phyloP scores from a whole-genome alignment of 345 rosid genomes.

The Aegle marmelos region DNA sequence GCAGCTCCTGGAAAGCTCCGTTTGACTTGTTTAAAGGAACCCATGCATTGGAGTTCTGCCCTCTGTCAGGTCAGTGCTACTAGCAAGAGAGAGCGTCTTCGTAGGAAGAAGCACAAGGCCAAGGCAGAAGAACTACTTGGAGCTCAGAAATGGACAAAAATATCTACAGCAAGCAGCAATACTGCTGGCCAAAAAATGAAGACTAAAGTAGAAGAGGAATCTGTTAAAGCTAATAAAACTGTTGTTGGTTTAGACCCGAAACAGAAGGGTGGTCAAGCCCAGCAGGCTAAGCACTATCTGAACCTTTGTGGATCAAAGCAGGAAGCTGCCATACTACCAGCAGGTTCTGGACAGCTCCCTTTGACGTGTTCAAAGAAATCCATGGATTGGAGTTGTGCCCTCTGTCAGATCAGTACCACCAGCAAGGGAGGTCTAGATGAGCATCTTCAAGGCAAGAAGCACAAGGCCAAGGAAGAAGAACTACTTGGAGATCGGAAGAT shows the following conservation, averaged over 20 bases:
- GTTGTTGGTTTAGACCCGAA: too few relatives aligned
- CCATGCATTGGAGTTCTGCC: slow-evolving; percentile 46
- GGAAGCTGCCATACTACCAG: slow-evolving; percentile 7
- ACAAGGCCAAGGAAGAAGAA: too few relatives aligned
- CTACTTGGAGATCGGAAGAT: too few relatives aligned
- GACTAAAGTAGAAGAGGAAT: too few relatives aligned
- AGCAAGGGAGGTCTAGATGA: too few relatives aligned
- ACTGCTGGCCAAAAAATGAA: not conserved
- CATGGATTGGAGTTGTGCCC: slow-evolving; percentile 46
- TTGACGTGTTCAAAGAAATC: slow-evolving; percentile 23
- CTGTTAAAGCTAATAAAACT: too few relatives aligned
- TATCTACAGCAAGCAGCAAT: slow-evolving; percentile 24
- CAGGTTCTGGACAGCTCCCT: slow-evolving; percentile 4
- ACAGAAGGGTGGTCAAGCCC: too few relatives aligned
- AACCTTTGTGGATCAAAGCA: too few relatives aligned
- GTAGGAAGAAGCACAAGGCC: not conserved
- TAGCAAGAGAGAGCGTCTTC: slow-evolving; percentile 9
- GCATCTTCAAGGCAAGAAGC: too few relatives aligned
- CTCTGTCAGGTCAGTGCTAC: slow-evolving; percentile 25
- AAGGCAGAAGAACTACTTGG: not conserved
- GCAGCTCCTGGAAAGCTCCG: not conserved
- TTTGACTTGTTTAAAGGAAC: slow-evolving; percentile 21
- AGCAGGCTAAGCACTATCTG: too few relatives aligned
- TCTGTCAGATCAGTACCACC: slow-evolving; percentile 22
- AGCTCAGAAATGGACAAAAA: not conserved